phyloP scores from a whole-genome alignment of 805 yeast species.

The Candida nitratophila region DNA sequence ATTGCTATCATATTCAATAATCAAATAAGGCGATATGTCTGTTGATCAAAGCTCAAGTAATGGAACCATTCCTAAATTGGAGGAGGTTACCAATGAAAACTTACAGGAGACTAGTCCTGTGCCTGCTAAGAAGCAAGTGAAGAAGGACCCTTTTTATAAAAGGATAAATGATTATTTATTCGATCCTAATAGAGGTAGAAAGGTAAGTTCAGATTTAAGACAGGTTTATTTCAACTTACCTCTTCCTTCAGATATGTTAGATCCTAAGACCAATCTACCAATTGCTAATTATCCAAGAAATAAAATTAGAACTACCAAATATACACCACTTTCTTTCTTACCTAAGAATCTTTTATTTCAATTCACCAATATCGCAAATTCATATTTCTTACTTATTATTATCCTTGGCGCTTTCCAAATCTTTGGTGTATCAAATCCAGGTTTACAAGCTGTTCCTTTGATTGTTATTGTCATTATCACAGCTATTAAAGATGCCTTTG shows the following conservation, averaged over 20 bases:
- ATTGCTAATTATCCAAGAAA: conserved; percentile 66
- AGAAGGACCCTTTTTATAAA: background rate
- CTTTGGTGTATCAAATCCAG: conserved; percentile 79
- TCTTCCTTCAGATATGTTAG: conserved; percentile 51
- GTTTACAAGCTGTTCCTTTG: conserved; percentile 67
- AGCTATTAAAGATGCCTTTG: conserved; percentile 73
- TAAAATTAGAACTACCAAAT: conserved; percentile 91
- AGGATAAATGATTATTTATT: background rate
- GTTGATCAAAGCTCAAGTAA: no score
- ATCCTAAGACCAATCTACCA: conserved; percentile 54
- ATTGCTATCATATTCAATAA: no score
- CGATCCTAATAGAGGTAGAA: background rate
- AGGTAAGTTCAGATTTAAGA: conserved; percentile 23
- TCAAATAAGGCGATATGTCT: no score
- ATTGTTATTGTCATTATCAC: conserved; percentile 71
- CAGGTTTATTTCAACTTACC: conserved; percentile 51
- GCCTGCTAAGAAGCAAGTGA: background rate
- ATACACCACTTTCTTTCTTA: conserved; percentile 81
- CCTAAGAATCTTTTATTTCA: conserved; percentile 81
- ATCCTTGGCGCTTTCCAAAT: conserved; percentile 73
- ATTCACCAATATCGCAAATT: conserved; percentile 83
- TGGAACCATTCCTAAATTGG: no score
- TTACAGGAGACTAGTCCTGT: background rate
- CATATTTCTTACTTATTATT: conserved; percentile 74
- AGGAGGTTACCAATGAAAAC: no score